A percentile compares a stretch with the other conserved stretches of the same genome.
Evolutionary conservation across 176 grass and related monocot genomes (phyloP).

Genomic region (Musa beccarii): DNA sequence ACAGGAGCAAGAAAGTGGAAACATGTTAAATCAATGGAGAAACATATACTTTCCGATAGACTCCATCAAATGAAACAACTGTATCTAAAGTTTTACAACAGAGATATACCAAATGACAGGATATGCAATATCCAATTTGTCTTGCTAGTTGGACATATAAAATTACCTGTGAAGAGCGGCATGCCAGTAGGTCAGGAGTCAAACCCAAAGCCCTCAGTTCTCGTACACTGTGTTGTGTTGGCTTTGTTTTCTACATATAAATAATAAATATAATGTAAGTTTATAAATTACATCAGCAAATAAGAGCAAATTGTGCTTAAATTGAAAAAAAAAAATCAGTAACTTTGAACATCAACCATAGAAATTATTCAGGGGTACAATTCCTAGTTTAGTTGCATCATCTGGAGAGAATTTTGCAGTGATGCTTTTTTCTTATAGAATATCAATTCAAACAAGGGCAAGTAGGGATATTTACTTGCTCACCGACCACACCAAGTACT

Average conservation of each 20-base stretch:
- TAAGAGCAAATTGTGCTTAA: background rate
- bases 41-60: background rate
- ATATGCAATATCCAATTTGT: background rate
- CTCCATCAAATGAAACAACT: too few species aligned
- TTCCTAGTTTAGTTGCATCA: background rate
- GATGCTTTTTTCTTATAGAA: background rate
- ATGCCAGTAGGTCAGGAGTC: slow-evolving; percentile 92
- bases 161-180: slow-evolving; percentile 80
- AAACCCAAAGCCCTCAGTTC: slow-evolving; percentile 90
- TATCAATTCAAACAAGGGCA: slow-evolving; percentile 9
- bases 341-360: too few species aligned
- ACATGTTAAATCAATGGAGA: background rate
- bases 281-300: background rate
- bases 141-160: slow-evolving; percentile 3
- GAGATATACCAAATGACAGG: background rate
- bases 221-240: slow-evolving; percentile 93
- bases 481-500: slow-evolving; percentile 89
- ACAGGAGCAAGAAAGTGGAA: slow-evolving; percentile 2
- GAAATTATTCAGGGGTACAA: background rate
- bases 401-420: background rate
- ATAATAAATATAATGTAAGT: slow-evolving; percentile 11
- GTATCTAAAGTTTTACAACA: too few species aligned
- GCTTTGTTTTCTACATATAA: slow-evolving; percentile 85
- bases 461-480: slow-evolving; percentile 75
- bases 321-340: too few species aligned